Evolutionary conservation across 1,139 yeast genomes (phyloP).

Genomic region (Pichia sp.): DNA sequence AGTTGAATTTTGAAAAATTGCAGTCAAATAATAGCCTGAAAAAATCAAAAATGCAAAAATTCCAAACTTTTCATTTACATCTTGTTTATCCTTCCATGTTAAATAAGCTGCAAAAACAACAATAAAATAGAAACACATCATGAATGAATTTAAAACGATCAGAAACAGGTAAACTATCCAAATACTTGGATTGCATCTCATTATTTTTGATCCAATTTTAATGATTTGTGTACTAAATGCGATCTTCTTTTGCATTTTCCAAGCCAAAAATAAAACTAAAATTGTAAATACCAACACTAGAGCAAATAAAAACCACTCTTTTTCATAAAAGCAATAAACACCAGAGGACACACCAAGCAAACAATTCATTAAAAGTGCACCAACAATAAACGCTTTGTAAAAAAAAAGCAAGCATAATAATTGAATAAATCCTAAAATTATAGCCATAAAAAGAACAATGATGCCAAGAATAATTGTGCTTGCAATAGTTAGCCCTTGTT

Average conservation of each 20-base stretch:
- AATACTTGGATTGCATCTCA: constrained; percentile 65
- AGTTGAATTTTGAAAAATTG: constrained; percentile 74
- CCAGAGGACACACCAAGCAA: constrained; percentile 70
- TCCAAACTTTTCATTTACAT: neutral
- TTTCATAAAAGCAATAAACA: constrained; percentile 57
- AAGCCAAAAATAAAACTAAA: constrained; percentile 65
- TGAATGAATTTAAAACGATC: constrained; percentile 55
- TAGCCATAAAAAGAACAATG: constrained; percentile 51
- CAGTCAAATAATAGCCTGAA: constrained; percentile 80
- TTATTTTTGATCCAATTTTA: constrained; percentile 67
- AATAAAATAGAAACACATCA: constrained; percentile 44
- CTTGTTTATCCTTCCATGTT: constrained; percentile 41
- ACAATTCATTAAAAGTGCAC: constrained; percentile 64
- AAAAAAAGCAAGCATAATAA: constrained; percentile 45
- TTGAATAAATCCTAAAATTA: constrained; percentile 42
- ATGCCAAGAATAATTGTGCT: constrained; percentile 50
- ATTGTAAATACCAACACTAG: constrained; percentile 62
- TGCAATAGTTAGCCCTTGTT: neutral
- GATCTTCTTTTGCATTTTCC: constrained; percentile 51
- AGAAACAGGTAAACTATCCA: constrained; percentile 59
- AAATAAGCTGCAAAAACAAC: constrained; percentile 71
- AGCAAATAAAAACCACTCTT: constrained; percentile 73
- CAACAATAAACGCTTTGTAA: constrained; percentile 62
- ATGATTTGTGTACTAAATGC: constrained; percentile 71
- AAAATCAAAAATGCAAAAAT: constrained; percentile 45